Conservation (phyloP, 495 filamentous ascomycete genomes). For the Aspergillus indologenus region DNA sequence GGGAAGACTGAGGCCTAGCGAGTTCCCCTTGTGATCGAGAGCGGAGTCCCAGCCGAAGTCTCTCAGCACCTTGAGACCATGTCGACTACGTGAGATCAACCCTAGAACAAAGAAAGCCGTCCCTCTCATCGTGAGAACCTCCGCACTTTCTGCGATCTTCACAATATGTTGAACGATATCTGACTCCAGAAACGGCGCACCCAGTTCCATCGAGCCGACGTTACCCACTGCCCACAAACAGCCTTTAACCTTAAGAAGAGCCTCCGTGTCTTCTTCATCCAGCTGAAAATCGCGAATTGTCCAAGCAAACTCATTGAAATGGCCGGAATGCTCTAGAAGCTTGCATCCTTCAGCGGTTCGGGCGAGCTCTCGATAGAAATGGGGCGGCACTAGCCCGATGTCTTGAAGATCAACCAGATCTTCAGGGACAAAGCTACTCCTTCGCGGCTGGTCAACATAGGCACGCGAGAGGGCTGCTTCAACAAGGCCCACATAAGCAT, state of each 20-base stretch:
- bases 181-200: conserved; percentile 82
- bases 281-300: conserved; percentile 82
- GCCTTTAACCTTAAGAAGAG: conserved; percentile 90
- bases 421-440: conserved; percentile 44
- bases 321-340: conserved; percentile 84
- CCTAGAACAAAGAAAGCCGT: conserved; percentile 96
- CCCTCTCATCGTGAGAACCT: conserved; percentile 86
- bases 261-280: conserved; percentile 80
- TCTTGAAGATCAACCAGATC: conserved; percentile 58
- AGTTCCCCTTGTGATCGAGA: conserved; percentile 75
- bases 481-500: conserved; percentile 89
- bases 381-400: conserved; percentile 76
- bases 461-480: conserved; percentile 92
- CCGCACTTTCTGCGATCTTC: conserved; percentile 77
- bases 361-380: conserved; percentile 95
- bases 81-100: conserved; percentile 84
- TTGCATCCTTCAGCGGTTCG: conserved; percentile 89
- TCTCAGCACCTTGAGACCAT: conserved; percentile 84
- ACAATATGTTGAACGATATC: conserved; percentile 85
- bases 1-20: conserved; percentile 84
- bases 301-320: conserved; percentile 87
- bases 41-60: conserved; percentile 91
- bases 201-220: conserved; percentile 96
- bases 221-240: conserved; percentile 98
- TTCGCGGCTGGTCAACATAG: conserved; percentile 59